Base-by-base conservation (phyloP, 1,284 basidiomycete species). In the Tremellales sp. region DNA sequence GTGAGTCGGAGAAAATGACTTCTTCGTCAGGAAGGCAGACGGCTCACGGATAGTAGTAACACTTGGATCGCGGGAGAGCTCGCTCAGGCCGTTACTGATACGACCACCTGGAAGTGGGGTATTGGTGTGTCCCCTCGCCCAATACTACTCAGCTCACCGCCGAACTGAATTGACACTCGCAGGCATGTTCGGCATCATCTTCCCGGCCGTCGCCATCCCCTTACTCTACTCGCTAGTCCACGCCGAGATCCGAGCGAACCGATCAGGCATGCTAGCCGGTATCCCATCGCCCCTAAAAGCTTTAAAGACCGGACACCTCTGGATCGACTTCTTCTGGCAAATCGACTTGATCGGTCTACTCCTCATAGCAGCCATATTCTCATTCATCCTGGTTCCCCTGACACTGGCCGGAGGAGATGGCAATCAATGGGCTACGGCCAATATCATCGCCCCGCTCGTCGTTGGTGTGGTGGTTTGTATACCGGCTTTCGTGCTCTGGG, bases 151-250 rank as follows among this genome's bases (percentile, higher is more conserved):
- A 11, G 41, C 37, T 46, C 31, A 33, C 29, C 17, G 15, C 27
- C 37, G 10, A 40, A 47, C 4, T 19, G 24, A n/a, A 8, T 22
- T 22, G 19, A 47, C 24, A 23, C 5, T 23, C n/a, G n/a, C 45
- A 57, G 59, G 57, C 29, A 75, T 76, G 69, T 77, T 68, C 67
- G 72, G 66, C 4, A 75, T 76, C 57, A 75, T 77, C 53, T 73
- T 73, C 61, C 70, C 75, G 11, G 62, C 69, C 31, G 58, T 62
- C 46, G 43, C 62, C 15, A 36, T 75, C 19, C 71, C 73, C 4
- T 61, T 76, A 17, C 53, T 73, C 49, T 40, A 51, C 39, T 58
- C 65, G 2, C 58, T 77, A 40, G 42, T 65, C n/a, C 21, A 59
- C 43, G 74, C 71, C 2, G 56, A 65, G 44, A 48, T 56, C 46